These are phyloP conservation scores for Diaporthe ampelina DNA, from an alignment of 2,329 filamentous ascomycete species.

Conservation along the genomic window DNA sequence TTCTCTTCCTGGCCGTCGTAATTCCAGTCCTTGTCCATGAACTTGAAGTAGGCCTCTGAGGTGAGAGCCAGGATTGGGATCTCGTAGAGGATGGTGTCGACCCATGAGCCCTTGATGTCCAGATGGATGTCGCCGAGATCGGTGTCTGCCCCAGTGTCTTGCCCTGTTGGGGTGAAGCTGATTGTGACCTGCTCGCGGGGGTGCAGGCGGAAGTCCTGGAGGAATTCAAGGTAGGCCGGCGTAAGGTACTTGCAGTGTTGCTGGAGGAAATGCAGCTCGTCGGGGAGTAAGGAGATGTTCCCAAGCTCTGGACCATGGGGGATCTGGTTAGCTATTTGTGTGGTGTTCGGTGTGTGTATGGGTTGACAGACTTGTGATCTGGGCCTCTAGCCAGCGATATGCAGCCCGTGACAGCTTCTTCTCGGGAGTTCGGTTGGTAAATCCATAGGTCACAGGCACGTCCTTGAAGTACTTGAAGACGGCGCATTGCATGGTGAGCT, in stretches of 20 bases:
- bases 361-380: constrained; percentile 79
- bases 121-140: constrained; percentile 83
- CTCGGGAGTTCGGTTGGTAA: constrained; percentile 94
- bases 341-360: constrained; percentile 39
- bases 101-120: constrained; percentile 85
- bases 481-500: constrained; percentile 98
- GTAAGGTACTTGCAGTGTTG: constrained; percentile 85
- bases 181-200: constrained; percentile 85
- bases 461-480: constrained; percentile 93
- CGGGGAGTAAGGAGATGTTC: constrained; percentile 81
- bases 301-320: constrained; percentile 74
- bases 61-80: constrained; percentile 93
- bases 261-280: constrained; percentile 85
- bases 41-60: constrained; percentile 97
- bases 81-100: constrained; percentile 97
- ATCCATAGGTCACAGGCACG: constrained; percentile 87
- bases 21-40: constrained; percentile 93
- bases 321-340: neutral
- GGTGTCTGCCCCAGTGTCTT: constrained; percentile 72
- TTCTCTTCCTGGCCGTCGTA: constrained; percentile 89
- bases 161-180: constrained; percentile 70
- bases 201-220: constrained; percentile 84
- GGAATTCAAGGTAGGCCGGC: constrained; percentile 82
- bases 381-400: constrained; percentile 86
- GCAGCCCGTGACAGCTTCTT: constrained; percentile 90